Percentiles rank a stretch among this genome's conserved stretches.
Conservation (phyloP, 306 rosid genomes). For the Lagenaria siceraria region DNA sequence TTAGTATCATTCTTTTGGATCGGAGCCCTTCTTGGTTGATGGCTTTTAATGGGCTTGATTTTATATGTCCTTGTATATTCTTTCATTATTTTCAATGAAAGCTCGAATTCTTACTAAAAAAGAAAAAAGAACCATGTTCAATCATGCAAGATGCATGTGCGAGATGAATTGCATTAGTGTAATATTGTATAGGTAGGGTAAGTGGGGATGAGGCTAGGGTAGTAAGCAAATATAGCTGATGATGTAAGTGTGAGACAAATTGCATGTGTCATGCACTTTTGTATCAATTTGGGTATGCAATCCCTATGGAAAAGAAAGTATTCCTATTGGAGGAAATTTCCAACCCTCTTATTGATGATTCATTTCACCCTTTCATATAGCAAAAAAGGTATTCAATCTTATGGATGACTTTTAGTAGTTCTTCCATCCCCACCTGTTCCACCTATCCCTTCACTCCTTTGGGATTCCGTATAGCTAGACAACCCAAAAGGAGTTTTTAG, state of each 20-base stretch:
- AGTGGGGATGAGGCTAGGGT: not conserved
- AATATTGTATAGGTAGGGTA: not conserved
- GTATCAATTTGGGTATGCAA: no score
- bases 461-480: no score
- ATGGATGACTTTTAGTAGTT: not conserved
- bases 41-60: no score
- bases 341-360: not conserved
- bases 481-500: no score
- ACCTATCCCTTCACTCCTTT: not conserved
- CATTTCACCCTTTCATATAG: not conserved
- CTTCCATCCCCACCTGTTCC: not conserved
- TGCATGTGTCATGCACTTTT: not conserved
- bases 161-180: not conserved
- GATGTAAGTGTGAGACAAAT: not conserved
- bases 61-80: no score
- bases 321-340: not conserved
- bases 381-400: not conserved
- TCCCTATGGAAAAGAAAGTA: not conserved
- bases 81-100: no score
- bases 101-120: no score
- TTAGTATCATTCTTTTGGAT: no score
- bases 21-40: no score
- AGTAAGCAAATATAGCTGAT: not conserved
- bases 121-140: not conserved
- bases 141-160: not conserved